Evolutionary conservation across 2,329 filamentous ascomycete genomes (phyloP).

Genomic region (Pyricularia grisea): DNA sequence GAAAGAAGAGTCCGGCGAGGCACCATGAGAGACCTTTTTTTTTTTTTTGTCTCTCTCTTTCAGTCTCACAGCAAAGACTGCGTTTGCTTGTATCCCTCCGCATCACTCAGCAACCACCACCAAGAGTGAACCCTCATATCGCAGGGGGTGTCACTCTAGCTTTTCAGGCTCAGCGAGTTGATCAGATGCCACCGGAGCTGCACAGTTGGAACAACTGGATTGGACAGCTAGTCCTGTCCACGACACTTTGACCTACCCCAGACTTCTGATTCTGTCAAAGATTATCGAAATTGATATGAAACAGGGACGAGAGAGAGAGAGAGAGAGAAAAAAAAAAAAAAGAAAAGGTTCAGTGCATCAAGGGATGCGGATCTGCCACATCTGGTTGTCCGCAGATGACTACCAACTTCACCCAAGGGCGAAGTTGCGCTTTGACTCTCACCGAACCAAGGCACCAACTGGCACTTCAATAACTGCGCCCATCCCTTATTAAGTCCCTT

Average conservation of each 20-base stretch:
- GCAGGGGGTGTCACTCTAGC: too few species aligned
- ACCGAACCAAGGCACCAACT: neutral
- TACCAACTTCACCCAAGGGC: neutral
- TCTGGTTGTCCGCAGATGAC: neutral
- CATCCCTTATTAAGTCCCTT: neutral
- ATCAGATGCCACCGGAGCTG: too few species aligned
- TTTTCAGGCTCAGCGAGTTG: neutral
- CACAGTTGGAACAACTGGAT: too few species aligned
- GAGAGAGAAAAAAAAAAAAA: neutral
- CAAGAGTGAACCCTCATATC: neutral
- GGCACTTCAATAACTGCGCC: neutral
- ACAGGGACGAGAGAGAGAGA: too few species aligned
- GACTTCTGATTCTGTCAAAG: neutral
- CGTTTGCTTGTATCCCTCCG: neutral
- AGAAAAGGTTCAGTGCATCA: neutral
- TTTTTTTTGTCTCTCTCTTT: too few species aligned
- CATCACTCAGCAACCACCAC: neutral
- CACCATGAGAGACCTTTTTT: neutral
- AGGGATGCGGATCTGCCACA: neutral
- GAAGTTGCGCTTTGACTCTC: too few species aligned
- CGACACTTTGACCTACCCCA: neutral
- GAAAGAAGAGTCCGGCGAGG: slow-evolving; percentile 21
- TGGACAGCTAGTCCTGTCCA: neutral
- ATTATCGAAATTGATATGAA: neutral
- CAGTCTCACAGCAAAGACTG: too few species aligned